A percentile compares a stretch with the other conserved stretches of the same genome.
These are phyloP conservation scores for Citrus maxima DNA, from an alignment of 345 rosid species.

Conservation along the genomic window DNA sequence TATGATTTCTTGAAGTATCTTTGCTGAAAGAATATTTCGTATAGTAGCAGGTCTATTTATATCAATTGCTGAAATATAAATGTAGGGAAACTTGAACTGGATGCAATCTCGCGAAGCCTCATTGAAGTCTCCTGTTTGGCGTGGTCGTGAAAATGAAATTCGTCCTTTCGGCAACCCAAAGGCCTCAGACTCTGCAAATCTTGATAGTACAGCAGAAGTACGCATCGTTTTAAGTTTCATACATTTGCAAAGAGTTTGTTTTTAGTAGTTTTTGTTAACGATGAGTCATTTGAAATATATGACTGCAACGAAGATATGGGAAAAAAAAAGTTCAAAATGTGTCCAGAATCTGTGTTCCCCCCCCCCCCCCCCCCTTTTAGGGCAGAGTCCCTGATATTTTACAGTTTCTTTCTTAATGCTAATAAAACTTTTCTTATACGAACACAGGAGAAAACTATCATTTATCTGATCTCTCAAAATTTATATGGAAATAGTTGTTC, in stretches of 20 bases:
- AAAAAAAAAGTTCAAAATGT: background rate
- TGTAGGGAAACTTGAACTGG: conserved; percentile 98
- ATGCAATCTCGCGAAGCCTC: conserved; percentile 97
- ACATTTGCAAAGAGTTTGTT: background rate
- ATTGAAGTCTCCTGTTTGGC: conserved; percentile 91
- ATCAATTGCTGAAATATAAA: background rate
- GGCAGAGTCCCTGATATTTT: background rate
- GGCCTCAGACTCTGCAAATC: conserved; percentile 97
- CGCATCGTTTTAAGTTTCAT: conserved; percentile 17
- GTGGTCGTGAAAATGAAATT: conserved; percentile 90
- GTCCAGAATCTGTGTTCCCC: background rate
- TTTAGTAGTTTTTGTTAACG: background rate
- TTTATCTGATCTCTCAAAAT: background rate
- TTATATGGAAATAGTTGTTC: background rate
- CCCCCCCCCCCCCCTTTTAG: too few relatives aligned
- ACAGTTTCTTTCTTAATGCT: background rate
- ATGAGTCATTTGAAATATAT: background rate
- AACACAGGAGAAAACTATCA: background rate
- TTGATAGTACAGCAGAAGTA: conserved; percentile 98
- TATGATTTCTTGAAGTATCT: conserved; percentile 14
- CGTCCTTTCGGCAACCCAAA: conserved; percentile 93
- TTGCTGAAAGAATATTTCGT: conserved; percentile 2
- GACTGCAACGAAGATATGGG: background rate
- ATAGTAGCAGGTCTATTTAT: conserved; percentile 4
- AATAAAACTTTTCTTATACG: background rate